These are phyloP conservation scores for Cercospora sp. DNA, from an alignment of 2,329 filamentous ascomycete genomes.

Conservation along the genomic window DNA sequence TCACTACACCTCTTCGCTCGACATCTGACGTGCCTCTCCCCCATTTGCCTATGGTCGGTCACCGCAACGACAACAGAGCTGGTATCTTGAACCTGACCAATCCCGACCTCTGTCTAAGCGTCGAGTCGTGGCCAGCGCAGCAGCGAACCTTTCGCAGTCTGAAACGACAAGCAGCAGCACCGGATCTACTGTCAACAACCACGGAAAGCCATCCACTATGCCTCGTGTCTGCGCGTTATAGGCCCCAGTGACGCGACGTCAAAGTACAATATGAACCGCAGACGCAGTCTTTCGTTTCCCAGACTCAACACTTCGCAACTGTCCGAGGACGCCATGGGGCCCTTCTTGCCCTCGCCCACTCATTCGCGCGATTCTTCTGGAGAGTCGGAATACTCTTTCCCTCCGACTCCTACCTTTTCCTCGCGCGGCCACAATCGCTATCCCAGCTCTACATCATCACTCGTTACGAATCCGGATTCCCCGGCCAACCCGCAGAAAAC, in stretches of 20 bases:
- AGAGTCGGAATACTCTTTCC: constrained; percentile 66
- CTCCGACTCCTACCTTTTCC: constrained; percentile 70
- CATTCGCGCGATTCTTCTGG: constrained; percentile 41
- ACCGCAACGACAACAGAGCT: neutral
- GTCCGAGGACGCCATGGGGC: constrained; percentile 27
- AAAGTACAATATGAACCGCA: constrained; percentile 34
- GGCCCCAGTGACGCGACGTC: constrained; percentile 9
- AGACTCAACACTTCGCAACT: constrained; percentile 26
- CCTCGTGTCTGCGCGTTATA: constrained; percentile 26
- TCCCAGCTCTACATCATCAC: constrained; percentile 76
- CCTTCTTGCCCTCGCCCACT: constrained; percentile 26
- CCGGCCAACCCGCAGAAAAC: constrained; percentile 51
- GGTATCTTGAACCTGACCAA: too few relatives aligned
- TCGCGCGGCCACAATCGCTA: constrained; percentile 62
- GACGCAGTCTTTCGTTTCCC: constrained; percentile 34
- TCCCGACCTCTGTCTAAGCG: too few relatives aligned
- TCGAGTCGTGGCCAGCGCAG: constrained; percentile 26
- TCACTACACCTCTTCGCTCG: constrained; percentile 3
- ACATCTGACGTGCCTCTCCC: neutral
- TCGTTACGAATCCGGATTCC: constrained; percentile 64
- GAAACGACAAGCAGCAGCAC: constrained; percentile 22
- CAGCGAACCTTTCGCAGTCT: constrained; percentile 15
- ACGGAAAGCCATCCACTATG: constrained; percentile 24
- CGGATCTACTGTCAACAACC: constrained; percentile 11
- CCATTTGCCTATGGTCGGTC: neutral